phyloP scores from a whole-genome alignment of 2,329 filamentous ascomycete genomes.

The Clonostachys byssicola region DNA sequence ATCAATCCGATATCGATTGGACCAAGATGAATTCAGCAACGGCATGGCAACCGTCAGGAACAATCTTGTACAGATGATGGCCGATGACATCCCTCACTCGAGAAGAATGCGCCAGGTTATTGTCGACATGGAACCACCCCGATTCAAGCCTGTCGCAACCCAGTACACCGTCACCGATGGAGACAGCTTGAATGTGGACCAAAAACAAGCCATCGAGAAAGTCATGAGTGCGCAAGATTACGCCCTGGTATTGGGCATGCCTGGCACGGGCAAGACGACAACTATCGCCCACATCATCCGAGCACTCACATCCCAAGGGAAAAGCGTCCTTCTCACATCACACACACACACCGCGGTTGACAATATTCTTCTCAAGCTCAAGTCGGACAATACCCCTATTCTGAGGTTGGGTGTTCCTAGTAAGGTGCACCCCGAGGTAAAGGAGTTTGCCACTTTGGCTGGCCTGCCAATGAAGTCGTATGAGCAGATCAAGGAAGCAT shows the following conservation, averaged over 20 bases:
- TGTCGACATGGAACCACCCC: slow-evolving; percentile 69
- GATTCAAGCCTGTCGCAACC: slow-evolving; percentile 65
- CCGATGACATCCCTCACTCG: slow-evolving; percentile 67
- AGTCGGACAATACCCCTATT: slow-evolving; percentile 70
- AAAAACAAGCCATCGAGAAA: slow-evolving; percentile 82
- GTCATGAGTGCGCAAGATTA: slow-evolving; percentile 96
- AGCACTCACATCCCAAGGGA: slow-evolving; percentile 80
- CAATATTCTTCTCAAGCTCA: slow-evolving; percentile 93
- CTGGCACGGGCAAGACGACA: slow-evolving; percentile 95
- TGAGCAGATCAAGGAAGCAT: slow-evolving; percentile 78
- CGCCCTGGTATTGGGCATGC: slow-evolving; percentile 96
- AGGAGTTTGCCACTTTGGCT: slow-evolving; percentile 77
- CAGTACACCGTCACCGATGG: slow-evolving; percentile 59
- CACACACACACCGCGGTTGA: slow-evolving; percentile 98
- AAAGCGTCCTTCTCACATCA: slow-evolving; percentile 88
- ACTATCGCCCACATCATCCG: slow-evolving; percentile 97
- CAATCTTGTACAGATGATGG: slow-evolving; percentile 91
- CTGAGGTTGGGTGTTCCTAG: slow-evolving; percentile 80
- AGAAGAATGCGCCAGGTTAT: slow-evolving; percentile 73
- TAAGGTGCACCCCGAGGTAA: slow-evolving; percentile 86
- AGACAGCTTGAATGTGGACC: slow-evolving; percentile 78
- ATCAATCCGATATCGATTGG: slow-evolving; percentile 73
- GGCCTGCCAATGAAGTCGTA: slow-evolving; percentile 70
- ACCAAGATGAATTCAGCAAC: slow-evolving; percentile 98
- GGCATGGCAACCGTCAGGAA: slow-evolving; percentile 94